A percentile compares a stretch with the other conserved stretches of the same genome.
These are phyloP conservation scores for Populus ilicifolia DNA, from an alignment of 345 rosid species.

Conservation along the genomic window DNA sequence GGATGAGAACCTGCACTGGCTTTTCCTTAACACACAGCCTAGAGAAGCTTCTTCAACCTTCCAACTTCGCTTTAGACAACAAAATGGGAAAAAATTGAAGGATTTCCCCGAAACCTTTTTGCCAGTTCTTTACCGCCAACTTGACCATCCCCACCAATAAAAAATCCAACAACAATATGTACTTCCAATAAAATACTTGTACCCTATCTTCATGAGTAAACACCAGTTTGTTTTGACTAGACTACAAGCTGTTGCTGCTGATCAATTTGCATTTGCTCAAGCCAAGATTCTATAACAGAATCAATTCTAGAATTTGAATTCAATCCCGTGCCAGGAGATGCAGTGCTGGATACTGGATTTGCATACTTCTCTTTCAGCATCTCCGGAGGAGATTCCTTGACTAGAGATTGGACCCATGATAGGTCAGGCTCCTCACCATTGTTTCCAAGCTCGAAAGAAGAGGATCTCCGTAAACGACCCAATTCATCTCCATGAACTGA, in stretches of 20 bases:
- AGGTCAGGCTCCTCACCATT: constrained; percentile 43
- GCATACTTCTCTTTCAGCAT: constrained; percentile 31
- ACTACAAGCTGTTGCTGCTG: constrained; percentile 38
- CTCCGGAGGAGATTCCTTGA: constrained; percentile 50
- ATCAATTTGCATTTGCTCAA: constrained; percentile 83
- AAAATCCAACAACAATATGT: constrained; percentile 9
- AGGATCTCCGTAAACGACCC: constrained; percentile 24
- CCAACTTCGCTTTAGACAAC: constrained; percentile 4
- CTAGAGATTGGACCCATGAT: constrained; percentile 47
- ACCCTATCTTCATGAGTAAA: background rate
- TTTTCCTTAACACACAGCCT: background rate
- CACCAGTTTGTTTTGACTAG: constrained; percentile 10
- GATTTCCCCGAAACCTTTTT: background rate
- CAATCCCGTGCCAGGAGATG: constrained; percentile 33
- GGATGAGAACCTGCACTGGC: background rate
- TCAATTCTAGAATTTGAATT: constrained; percentile 37
- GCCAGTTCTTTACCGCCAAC: background rate
- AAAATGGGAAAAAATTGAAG: background rate
- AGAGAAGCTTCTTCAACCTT: constrained; percentile 8
- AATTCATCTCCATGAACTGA: constrained; percentile 38
- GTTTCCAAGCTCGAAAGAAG: constrained; percentile 29
- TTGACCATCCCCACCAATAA: background rate
- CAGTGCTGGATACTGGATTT: constrained; percentile 20
- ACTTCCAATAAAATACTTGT: background rate
- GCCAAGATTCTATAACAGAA: constrained; percentile 48